A percentile compares a stretch with the other conserved stretches of the same genome.
Evolutionary conservation across 352 stramenopile species (phyloP).

Genomic region (Phytophthora sojae): DNA sequence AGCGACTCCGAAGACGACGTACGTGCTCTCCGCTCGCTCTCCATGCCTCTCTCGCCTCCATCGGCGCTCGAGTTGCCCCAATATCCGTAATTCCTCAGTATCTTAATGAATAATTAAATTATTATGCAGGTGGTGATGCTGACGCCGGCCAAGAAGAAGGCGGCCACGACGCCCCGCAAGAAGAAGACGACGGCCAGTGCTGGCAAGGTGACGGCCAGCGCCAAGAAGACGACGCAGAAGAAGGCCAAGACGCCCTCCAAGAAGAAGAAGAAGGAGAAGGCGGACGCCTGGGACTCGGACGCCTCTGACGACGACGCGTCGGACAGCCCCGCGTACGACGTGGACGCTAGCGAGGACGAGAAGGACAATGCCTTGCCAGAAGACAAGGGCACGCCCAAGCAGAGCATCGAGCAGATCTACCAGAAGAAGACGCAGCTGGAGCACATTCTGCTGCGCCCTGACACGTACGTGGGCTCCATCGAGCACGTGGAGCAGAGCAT

Average conservation of each 20-base stretch:
- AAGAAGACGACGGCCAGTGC: slow-evolving; percentile 40
- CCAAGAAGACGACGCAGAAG: slow-evolving; percentile 45
- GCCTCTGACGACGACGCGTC: slow-evolving; percentile 27
- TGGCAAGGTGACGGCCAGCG: slow-evolving; percentile 30
- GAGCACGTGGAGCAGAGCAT: slow-evolving; percentile 93
- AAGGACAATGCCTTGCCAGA: slow-evolving; percentile 3
- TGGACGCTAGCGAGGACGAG: slow-evolving; percentile 50
- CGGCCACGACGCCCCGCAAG: slow-evolving; percentile 25
- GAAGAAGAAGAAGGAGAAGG: slow-evolving; percentile 57
- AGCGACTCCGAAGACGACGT: slow-evolving; percentile 65
- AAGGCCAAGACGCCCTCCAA: slow-evolving; percentile 45
- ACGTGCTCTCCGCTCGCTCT: slow-evolving; percentile 24
- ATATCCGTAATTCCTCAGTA: slow-evolving; percentile 16
- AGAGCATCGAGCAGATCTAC: slow-evolving; percentile 94
- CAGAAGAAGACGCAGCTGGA: slow-evolving; percentile 98
- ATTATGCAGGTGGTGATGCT: slow-evolving; percentile 35
- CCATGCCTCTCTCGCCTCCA: neutral
- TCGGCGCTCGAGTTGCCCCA: neutral
- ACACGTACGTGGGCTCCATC: slow-evolving; percentile 98
- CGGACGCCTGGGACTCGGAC: slow-evolving; percentile 51
- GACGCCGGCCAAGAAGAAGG: slow-evolving; percentile 34
- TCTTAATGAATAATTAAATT: neutral
- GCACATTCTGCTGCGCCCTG: slow-evolving; percentile 97
- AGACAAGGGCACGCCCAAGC: slow-evolving; percentile 46
- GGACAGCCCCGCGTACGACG: slow-evolving; percentile 34